Conservation (phyloP, 2,329 filamentous ascomycete genomes). For the Aaosphaeria arxii region DNA sequence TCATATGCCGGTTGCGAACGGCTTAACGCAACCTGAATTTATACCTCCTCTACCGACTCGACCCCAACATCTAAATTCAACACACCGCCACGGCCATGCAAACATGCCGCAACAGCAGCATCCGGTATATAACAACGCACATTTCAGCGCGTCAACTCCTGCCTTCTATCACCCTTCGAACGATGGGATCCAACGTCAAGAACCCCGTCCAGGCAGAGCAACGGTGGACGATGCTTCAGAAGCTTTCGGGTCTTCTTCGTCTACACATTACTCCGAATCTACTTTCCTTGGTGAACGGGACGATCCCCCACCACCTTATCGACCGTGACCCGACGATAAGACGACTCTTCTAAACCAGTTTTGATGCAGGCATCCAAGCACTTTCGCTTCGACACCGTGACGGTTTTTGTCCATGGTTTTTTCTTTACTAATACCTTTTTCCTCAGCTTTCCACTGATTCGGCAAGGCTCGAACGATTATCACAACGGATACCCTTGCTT, state of each 20-base stretch:
- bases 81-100: background rate
- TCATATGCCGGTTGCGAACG: conserved; percentile 34
- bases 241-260: background rate
- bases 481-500: too few relatives aligned
- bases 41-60: conserved; percentile 11
- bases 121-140: conserved; percentile 19
- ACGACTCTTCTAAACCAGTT: background rate
- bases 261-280: background rate
- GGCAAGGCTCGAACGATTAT: too few relatives aligned
- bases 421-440: too few relatives aligned
- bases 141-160: conserved; percentile 27
- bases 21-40: conserved; percentile 12
- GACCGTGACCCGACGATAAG: conserved; percentile 4
- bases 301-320: conserved; percentile 19
- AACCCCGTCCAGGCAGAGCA: too few relatives aligned
- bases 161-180: conserved; percentile 20
- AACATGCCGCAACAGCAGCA: conserved; percentile 9
- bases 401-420: too few relatives aligned
- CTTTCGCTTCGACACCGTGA: too few relatives aligned
- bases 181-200: background rate
- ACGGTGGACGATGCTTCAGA: too few relatives aligned
- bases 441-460: too few relatives aligned
- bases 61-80: conserved; percentile 6
- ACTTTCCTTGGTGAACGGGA: conserved; percentile 5
- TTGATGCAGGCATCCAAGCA: background rate